Evolutionary conservation across 2,329 filamentous ascomycete species (phyloP), one percentile per base, ranked within the genome.

Genomic region (Pezicula carpinea): DNA sequence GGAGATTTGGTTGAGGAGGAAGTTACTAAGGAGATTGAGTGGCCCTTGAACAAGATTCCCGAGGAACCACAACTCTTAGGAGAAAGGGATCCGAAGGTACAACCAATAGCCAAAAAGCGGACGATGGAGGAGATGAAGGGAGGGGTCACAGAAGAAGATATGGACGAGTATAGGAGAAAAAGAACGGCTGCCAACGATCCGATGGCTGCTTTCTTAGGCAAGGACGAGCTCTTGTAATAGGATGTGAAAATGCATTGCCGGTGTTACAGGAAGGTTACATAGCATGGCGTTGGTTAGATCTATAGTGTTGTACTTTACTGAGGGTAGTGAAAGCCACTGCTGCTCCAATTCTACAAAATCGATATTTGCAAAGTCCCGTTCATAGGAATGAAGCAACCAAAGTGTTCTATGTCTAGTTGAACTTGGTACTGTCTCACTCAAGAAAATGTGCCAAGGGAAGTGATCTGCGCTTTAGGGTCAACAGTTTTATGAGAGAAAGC

Each of bases 111-210:
- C 22, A 87, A 83, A 64, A 92, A 95, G 66, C 77, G 90, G 38
- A 87, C 85, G 1, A 69, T 89, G 23, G 82, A 87, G 46, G 87
- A 95, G 62, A 83, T 95, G 76, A 81, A 85, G 58, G 80, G 80
- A 18, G 87, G 85, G 1, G 77, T 93, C 11, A 83, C 84, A 0
- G 89, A 95, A 61, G 87, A 86, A 47, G 89, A 96, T 55, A 78
- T 96, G 70, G 91, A 96, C 48, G 82, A 85, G 50, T 96, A 95
- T 65, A 80, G 89, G 58, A 79, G 81, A 56, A 91, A 89, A 64
- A 76, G 84, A 53, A 79, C 81, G 43, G 82, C 80, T 22, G 82
- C 83, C 1, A 79, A 89, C 53, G 91, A 96, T 69, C 91, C 91
- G 0, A 96, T 96, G 91, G 87, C 89, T 1, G 83, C 81, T 5